Conservation (phyloP, 73 alveolate genomes). For the Paramecium octaurelia region DNA sequence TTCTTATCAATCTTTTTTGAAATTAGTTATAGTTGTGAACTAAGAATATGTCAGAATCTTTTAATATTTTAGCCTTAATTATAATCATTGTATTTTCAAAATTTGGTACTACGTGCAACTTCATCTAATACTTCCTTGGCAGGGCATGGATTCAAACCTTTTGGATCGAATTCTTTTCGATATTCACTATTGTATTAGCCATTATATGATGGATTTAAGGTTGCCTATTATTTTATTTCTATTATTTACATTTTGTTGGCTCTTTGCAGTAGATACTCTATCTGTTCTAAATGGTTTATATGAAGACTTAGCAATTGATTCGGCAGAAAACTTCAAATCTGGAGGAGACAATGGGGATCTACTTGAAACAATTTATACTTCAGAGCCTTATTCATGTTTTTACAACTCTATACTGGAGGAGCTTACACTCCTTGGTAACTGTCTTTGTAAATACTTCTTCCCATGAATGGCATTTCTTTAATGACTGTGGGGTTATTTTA, state of each 20-base stretch:
- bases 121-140: neutral
- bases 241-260: neutral
- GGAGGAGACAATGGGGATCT: slow-evolving; percentile 44
- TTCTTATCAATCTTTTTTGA: no score
- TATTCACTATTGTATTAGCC: slow-evolving; percentile 26
- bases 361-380: neutral
- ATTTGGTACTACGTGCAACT: neutral
- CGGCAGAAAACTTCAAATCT: neutral
- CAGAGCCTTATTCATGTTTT: neutral
- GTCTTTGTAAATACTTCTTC: slow-evolving; percentile 21
- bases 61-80: neutral
- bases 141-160: neutral
- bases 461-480: slow-evolving; percentile 42
- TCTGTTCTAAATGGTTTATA: neutral
- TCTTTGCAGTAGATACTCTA: neutral
- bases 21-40: neutral
- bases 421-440: neutral
- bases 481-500: slow-evolving; percentile 25
- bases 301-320: slow-evolving; percentile 17
- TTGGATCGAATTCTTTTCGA: neutral
- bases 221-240: neutral
- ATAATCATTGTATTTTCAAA: neutral
- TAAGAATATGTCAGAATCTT: neutral
- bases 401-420: neutral
- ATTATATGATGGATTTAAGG: neutral